phyloP scores from a whole-genome alignment of 768 basidiomycete species.

The Boletus speciosus region DNA sequence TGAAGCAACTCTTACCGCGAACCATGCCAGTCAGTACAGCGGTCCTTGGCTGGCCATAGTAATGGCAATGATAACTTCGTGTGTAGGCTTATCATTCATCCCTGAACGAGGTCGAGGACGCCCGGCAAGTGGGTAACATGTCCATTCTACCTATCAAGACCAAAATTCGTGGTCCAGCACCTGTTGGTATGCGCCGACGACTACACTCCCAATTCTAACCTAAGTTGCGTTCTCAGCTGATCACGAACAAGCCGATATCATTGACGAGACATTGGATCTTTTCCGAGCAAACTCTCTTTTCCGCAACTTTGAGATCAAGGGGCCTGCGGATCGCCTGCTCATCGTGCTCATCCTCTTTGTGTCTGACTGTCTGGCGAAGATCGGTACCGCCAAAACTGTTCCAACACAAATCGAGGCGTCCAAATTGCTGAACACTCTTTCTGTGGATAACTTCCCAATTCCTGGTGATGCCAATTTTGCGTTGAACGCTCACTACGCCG shows the following conservation, averaged over 20 bases:
- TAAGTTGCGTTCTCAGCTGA: constrained; percentile 54
- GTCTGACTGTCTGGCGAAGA: constrained; percentile 92
- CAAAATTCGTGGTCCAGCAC: constrained; percentile 89
- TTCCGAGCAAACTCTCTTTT: constrained; percentile 99
- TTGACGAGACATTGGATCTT: constrained; percentile 94
- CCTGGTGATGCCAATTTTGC: constrained; percentile 96
- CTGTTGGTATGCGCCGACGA: constrained; percentile 50
- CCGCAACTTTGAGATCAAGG: constrained; percentile 99
- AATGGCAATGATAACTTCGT: constrained; percentile 1
- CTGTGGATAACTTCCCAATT: constrained; percentile 89
- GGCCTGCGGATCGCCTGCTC: constrained; percentile 90
- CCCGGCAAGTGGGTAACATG: constrained; percentile 85
- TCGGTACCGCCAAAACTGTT: constrained; percentile 66
- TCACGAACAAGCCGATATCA: constrained; percentile 75
- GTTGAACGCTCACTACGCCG: constrained; percentile 87
- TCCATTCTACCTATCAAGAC: constrained; percentile 88
- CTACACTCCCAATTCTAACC: constrained; percentile 8
- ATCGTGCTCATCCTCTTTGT: constrained; percentile 98
- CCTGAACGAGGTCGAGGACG: constrained; percentile 81
- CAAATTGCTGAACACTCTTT: constrained; percentile 85
- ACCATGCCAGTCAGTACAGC: constrained; percentile 51
- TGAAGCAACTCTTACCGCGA: constrained; percentile 23
- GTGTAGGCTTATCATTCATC: constrained; percentile 92
- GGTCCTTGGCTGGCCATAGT: background rate
- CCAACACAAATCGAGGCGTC: constrained; percentile 80